phyloP scores from a whole-genome alignment of 306 rosid genomes.

The Pterocarpus santalinus region DNA sequence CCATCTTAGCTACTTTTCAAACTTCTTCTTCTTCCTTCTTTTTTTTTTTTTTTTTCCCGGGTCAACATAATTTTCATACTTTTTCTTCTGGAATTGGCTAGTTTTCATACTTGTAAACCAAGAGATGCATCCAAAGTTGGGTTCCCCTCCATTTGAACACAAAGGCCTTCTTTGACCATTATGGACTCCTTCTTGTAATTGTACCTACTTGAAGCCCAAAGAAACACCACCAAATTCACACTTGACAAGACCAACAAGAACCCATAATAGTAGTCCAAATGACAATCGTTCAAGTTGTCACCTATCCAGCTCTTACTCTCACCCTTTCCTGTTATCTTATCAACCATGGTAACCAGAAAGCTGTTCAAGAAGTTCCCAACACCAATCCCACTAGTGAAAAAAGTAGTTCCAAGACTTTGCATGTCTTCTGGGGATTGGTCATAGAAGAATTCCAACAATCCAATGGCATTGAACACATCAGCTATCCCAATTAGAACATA shows the following conservation, averaged over 20 bases:
- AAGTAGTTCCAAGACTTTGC: slow-evolving; percentile 90
- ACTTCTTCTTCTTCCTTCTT: background rate
- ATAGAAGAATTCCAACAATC: slow-evolving; percentile 87
- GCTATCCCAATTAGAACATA: slow-evolving; percentile 82
- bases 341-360: slow-evolving; percentile 77
- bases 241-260: slow-evolving; percentile 59
- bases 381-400: slow-evolving; percentile 75
- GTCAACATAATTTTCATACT: slow-evolving; percentile 37
- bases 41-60: no score
- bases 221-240: slow-evolving; percentile 53
- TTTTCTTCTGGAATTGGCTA: background rate
- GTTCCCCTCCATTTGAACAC: slow-evolving; percentile 51
- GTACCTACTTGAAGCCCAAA: slow-evolving; percentile 59
- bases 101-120: slow-evolving; percentile 56
- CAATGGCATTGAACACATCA: slow-evolving; percentile 83
- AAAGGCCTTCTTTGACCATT: slow-evolving; percentile 50
- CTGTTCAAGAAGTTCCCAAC: slow-evolving; percentile 86
- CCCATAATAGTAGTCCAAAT: slow-evolving; percentile 87
- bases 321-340: slow-evolving; percentile 61
- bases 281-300: slow-evolving; percentile 82
- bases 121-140: slow-evolving; percentile 58
- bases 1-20: slow-evolving; percentile 19
- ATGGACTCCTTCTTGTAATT: slow-evolving; percentile 58
- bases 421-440: slow-evolving; percentile 93
- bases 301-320: slow-evolving; percentile 82